phyloP scores from a whole-genome alignment of 441 rosid genomes.

The Jatropha podagrica region DNA sequence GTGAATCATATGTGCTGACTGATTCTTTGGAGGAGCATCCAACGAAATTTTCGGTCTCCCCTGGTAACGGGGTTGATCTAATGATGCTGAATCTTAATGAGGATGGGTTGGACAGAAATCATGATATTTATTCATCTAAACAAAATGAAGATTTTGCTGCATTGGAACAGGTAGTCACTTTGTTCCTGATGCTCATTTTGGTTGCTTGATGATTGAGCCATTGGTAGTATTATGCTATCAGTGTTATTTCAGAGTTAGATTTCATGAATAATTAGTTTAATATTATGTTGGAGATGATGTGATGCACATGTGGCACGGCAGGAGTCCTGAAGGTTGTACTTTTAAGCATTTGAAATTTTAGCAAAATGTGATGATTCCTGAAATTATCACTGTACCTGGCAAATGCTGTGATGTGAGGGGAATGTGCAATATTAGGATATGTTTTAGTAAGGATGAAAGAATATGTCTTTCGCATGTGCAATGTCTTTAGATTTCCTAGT shows the following conservation, averaged over 20 bases:
- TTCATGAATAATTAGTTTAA: background rate
- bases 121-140: conserved; percentile 50
- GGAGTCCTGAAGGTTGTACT: background rate
- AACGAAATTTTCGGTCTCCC: conserved; percentile 33
- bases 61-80: conserved; percentile 38
- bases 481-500: background rate
- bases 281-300: background rate
- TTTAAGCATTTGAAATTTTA: conserved; percentile 4
- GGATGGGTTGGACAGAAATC: conserved; percentile 34
- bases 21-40: conserved; percentile 36
- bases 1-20: conserved; percentile 32
- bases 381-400: background rate
- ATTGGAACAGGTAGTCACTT: conserved; percentile 75
- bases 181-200: background rate
- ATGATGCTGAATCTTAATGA: conserved; percentile 30
- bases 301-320: background rate
- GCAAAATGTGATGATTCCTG: background rate
- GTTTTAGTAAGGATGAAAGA: background rate
- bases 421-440: background rate
- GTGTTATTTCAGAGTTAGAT: background rate
- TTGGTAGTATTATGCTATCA: background rate
- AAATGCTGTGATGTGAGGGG: background rate
- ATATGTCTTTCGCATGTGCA: background rate
- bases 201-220: background rate
- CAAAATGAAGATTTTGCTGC: conserved; percentile 86